Base-by-base conservation (phyloP, 2,329 filamentous ascomycete genomes). In the Aspergillus ustus region DNA sequence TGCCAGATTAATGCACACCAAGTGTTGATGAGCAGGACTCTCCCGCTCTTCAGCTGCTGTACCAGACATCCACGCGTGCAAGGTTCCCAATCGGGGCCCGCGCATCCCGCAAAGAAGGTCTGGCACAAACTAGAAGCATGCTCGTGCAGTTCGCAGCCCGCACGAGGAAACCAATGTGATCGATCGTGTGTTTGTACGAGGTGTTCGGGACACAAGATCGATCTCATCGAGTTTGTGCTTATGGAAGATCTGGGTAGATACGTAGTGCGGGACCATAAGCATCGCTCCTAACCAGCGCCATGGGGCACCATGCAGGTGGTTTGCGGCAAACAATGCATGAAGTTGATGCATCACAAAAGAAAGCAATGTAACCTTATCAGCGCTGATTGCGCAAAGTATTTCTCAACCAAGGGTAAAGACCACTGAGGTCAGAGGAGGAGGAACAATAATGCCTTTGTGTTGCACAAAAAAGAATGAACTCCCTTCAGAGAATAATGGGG, bases 161-260 rank as follows among this genome's bases (percentile, higher is more conserved):
- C 63, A 58, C 54, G 63, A 63, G 57, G 57, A 40, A 50, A 48
- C 45, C 53, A 52, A 64, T 61, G 57, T 65, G 60, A 61, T 50
- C 31, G 44, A 57, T 63, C 60, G 52, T 43, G 45, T 48, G 28
- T 59, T 60, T 56, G 53, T 49, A 49, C 53, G 52, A 60, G 53
- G 22, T 50, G 52, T 40, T 43, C 19, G 50, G 49, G 37, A 31
- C 17, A 40, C 20, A 46, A 20, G 31, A 44, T 29, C 59, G 31
- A 44, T 15, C 40, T 37, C 44, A 17, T 51, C 25, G 37, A 37
- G 34, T 57, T 46, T 34, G 45, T n/a, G 13, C 46, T 57, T 5
- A 5, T 40, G 34, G 15, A 40, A 40, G 34, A 40, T 40, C 34
- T 40, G 9, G 34, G 34, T 40, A 40, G 13, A 15, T 11, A 40